Base-by-base conservation (phyloP, 2,329 filamentous ascomycete genomes). In the Talaromyces sp. region DNA sequence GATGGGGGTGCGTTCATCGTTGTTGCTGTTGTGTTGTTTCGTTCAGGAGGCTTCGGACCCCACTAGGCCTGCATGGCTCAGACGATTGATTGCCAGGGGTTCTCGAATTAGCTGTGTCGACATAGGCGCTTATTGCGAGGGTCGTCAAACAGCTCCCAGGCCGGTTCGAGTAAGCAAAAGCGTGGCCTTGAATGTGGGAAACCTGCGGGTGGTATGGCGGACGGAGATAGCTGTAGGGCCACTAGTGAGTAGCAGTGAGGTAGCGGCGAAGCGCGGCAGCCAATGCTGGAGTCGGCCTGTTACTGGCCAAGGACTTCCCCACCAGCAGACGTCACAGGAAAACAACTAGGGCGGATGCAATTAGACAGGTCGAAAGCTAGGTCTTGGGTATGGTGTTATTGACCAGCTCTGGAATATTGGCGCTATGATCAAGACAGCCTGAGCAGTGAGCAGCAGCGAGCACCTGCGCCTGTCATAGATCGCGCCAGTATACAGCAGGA, bases 1-100 rank as follows among this genome's bases (percentile, higher is more conserved):
- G 72, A 66, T 61, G 73, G 73, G 58, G 76, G 70, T 56, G 70
- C 69, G 61, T 70, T 76, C 75, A 77, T 76, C n/a, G 61, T 73
- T 63, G 64, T 62, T 63, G 64, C 61, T 61, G 60, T 59, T 63
- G 65, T 66, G 62, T 64, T 62, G 67, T 61, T 60, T 72, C 67
- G 69, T 65, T 70, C 65, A 68, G 67, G 61, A 62, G 61, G 67
- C 51, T 57, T 60, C 54, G 62, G 65, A 65, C 68, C 68, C 69
- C 73, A 67, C 66, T 69, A 70, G 66, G 40, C 36, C 18, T n/a
- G 30, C 54, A 56, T 56, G 31, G 28, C 10, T 56, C 33, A 28
- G 31, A 36, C 16, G 28, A 56, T 27, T n/a, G 28, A 56, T 27
- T n/a, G 28, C 33, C n/a, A 56, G 54, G 7, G 28, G 14, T 14